Conservation (phyloP, 768 basidiomycete genomes). For the Stropharia rugosoannulata region DNA sequence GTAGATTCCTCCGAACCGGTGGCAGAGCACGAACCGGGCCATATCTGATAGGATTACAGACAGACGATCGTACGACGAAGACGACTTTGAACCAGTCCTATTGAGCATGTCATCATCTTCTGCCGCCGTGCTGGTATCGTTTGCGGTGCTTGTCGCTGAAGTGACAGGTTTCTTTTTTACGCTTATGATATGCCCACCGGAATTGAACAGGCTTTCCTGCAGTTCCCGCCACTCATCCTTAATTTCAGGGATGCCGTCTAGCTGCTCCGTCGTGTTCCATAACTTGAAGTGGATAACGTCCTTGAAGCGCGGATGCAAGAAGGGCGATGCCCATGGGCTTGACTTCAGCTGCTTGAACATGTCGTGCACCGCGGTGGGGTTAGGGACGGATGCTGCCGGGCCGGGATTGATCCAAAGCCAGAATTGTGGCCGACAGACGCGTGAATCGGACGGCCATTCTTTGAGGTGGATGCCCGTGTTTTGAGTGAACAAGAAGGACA, state of each 20-base stretch:
- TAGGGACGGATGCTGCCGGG: slow-evolving; percentile 81
- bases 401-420: slow-evolving; percentile 98
- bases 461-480: slow-evolving; percentile 76
- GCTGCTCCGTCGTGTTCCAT: slow-evolving; percentile 97
- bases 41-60: slow-evolving; percentile 94
- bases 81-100: slow-evolving; percentile 86
- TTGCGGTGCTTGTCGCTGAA: slow-evolving; percentile 32
- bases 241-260: slow-evolving; percentile 84
- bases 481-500: slow-evolving; percentile 93
- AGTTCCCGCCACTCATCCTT: slow-evolving; percentile 84
- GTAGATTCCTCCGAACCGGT: slow-evolving; percentile 93
- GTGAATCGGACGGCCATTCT: slow-evolving; percentile 37
- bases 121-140: slow-evolving; percentile 40
- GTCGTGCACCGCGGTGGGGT: slow-evolving; percentile 72
- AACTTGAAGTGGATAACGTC: slow-evolving; percentile 89
- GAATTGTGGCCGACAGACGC: slow-evolving; percentile 82
- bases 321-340: slow-evolving; percentile 91
- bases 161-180: slow-evolving; percentile 39
- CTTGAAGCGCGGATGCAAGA: slow-evolving; percentile 86
- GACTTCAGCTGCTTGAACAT: slow-evolving; percentile 78
- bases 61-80: slow-evolving; percentile 83
- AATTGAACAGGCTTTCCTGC: slow-evolving; percentile 80
- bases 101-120: slow-evolving; percentile 60
- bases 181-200: slow-evolving; percentile 75
- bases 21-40: slow-evolving; percentile 94